Base-by-base conservation (phyloP, 768 basidiomycete genomes). In the Rhizopogon salebrosus region DNA sequence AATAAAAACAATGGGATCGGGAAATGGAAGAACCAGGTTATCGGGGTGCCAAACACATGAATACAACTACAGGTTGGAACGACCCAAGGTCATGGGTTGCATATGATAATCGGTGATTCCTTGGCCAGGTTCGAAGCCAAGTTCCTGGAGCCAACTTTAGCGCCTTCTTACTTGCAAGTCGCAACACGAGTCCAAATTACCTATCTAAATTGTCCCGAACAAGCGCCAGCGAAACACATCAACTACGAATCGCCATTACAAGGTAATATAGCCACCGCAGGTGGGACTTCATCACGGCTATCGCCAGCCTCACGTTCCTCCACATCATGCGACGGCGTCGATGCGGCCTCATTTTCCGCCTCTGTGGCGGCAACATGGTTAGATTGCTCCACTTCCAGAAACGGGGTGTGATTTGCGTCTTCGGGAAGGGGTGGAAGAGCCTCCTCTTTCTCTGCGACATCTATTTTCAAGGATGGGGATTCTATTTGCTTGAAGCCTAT, bases 401-500 rank as follows among this genome's bases (percentile, higher is more conserved):
- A 31, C 9, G 34, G 45, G 4, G 18, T 9, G 20, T 23, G 45
- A 46, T 46, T 46, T 22, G 31, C 31, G 45, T 34, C 31, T 34
- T 46, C 45, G 6, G 45, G 45, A 46, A 46, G 22, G 31, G 45
- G 29, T 23, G 45, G 45, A 20, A 46, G 45, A 14, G 9, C 45
- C 22, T 46, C 45, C 22, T 46, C 45, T 22, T 46, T 46, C 31
- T 10, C 45, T 20, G 29, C 29, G 4, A 14, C 7, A 22, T 46
- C 43, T 34, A 34, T 29, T 34, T 46, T 31, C 22, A 22, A 9
- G 31, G 43, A 31, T 22, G 27, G 26, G 34, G 11, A 36, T 42
- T 54, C 62, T 34, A 37, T 35, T 48, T 35, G 54, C 52, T 48
- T 34, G 26, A 49, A 54, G 45, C 54, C 24, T 24, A 31, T n/a